Base-by-base conservation (phyloP, 805 yeast genomes). In the Nakazawaea holstii region DNA sequence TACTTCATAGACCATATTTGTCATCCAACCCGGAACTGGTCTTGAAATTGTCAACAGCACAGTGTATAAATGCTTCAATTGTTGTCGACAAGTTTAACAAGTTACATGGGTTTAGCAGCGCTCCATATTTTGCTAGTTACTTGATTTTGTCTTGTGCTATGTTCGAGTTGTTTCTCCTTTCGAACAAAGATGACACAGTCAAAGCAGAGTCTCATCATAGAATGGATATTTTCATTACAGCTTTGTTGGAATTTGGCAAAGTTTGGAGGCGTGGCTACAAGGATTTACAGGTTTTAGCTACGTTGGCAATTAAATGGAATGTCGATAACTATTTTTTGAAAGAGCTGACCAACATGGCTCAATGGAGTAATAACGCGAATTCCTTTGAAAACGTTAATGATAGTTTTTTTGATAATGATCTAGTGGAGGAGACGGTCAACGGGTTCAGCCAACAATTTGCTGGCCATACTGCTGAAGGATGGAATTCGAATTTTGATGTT, bases 101-200 rank as follows among this genome's bases (percentile, higher is more conserved):
- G n/a, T 24, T 51, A 17, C 45, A 49, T 40, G 51, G 54, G 1
- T 59, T 56, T 43, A 45, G 51, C 27, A 37, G 38, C 6, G 52
- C 61, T 1, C 68, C 69, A 1, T 61, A 65, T 41, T 65, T 64
- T 48, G 56, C 59, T 2, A 63, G 66, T 10, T 65, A 65, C 36
- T 45, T 64, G 41, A 52, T 64, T 8, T 50, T 65, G 32, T 65
- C 65, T 15, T 57, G 61, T 49, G 62, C 68, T 1, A 56, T 63
- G 39, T 61, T 62, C 57, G 68, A 65, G 29, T 39, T 65, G 24
- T 65, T 65, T 32, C 38, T 64, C 4, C 45, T 62, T 8, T 56
- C 67, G 7, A 56, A 53, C 44, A 59, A 59, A 20, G 57, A 59
- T 38, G 52, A 49, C 4, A 27, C 52, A 1, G n/a, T 57, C 14